Conservation (phyloP, 192 early-diverging fungal species). For the Anaeromyces robustus region DNA sequence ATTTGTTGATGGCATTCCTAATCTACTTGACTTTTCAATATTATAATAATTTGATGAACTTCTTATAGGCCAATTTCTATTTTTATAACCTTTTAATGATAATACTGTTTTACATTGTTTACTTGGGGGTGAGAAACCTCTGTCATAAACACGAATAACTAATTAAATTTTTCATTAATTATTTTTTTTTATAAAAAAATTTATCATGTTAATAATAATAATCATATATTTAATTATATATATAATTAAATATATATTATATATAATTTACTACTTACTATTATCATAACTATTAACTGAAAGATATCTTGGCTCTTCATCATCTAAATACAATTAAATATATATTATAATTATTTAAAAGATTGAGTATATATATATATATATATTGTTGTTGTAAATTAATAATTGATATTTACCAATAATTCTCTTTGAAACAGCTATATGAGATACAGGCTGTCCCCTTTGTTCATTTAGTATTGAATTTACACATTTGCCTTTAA, state of each 20-base stretch:
- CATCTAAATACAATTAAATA: constrained; percentile 3
- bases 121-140: constrained; percentile 62
- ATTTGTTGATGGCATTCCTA: background rate
- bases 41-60: constrained; percentile 51
- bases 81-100: constrained; percentile 77
- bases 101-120: constrained; percentile 52
- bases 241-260: background rate
- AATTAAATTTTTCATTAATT: background rate
- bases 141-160: constrained; percentile 85
- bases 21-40: background rate
- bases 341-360: constrained; percentile 1
- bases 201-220: too few species aligned
- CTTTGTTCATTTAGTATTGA: constrained; percentile 41
- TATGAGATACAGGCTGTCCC: constrained; percentile 62
- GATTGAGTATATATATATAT: too few species aligned
- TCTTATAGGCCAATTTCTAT: constrained; percentile 92
- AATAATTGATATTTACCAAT: background rate
- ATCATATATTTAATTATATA: too few species aligned
- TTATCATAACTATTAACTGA: constrained; percentile 90
- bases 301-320: constrained; percentile 59
- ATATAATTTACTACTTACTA: constrained; percentile 19
- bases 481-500: constrained; percentile 32
- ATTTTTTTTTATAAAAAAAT: background rate
- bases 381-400: too few species aligned
- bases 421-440: constrained; percentile 27